Evolutionary conservation across 2,329 filamentous ascomycete genomes (phyloP), one percentile per base, ranked within the genome.

Genomic region (Thielaviopsis ethacetica): DNA sequence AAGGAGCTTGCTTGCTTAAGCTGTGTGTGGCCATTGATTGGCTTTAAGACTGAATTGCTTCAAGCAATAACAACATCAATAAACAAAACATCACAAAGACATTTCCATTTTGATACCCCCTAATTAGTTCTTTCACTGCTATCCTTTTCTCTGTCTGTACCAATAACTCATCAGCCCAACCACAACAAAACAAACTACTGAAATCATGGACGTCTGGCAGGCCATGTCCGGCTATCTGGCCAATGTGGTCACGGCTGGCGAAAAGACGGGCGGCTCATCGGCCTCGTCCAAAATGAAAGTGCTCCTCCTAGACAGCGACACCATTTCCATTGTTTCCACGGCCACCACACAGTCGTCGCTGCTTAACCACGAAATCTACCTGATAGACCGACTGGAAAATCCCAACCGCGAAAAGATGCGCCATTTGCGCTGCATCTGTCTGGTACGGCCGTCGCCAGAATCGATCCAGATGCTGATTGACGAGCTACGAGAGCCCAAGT

Each of bases 351-450:
- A 98, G 70, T 98, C 93, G 27, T 83, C 89, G 47, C 82, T 98
- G 21, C 83, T 98, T 63, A 95, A 88, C 68, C 90, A 98, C 74
- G 91, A 97, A 73, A 88, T 98, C 65, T 98, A 96, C 72, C 87
- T 98, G 62, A 96, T 94, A 67, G 93, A 98, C 71, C 89, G 93
- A 61, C 76, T 98, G 60, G 93, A 97, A 69, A 97, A 96, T 66
- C 75, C 81, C 61, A 83, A 84, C 63, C 82, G 93, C 54, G 94
- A 98, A 74, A 96, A 95, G 77, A 97, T 98, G 93, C 86, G 93
- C 62, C 93, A 98, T 74, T 78, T 98, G 57, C 84, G 90, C 57
- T 98, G 93, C 70, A 75, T 97, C 27, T 96, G 90, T 69, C 91
- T 98, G 65, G 81, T 98, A 54, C 85, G 94, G 49, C 93, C 93